Conservation (phyloP, 1,284 basidiomycete species). For the Boletus sp. region DNA sequence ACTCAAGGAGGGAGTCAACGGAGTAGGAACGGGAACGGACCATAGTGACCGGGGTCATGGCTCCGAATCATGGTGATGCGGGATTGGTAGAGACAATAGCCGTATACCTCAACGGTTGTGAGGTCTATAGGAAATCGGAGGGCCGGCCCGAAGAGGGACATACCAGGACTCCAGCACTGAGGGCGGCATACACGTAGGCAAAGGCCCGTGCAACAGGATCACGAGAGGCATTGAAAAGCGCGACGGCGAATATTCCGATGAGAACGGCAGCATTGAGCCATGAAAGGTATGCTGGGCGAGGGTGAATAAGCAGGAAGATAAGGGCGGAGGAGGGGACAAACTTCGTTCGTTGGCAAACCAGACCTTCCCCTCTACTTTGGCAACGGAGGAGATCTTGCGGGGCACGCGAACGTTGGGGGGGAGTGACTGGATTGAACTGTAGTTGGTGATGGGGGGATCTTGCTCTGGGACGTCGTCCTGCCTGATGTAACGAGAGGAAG, state of each 20-base stretch:
- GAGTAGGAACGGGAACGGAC: conserved; percentile 42
- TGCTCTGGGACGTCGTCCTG: conserved; percentile 64
- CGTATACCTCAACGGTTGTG: conserved; percentile 61
- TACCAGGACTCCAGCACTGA: conserved; percentile 68
- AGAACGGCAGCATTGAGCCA: conserved; percentile 87
- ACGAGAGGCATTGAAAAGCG: conserved; percentile 83
- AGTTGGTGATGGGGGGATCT: conserved; percentile 59
- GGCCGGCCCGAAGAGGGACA: conserved; percentile 14
- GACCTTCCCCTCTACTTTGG: conserved; percentile 95
- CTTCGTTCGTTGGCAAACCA: conserved; percentile 99
- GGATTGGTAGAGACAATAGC: conserved; percentile 83
- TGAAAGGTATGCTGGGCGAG: conserved; percentile 81
- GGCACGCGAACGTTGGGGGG: conserved; percentile 65
- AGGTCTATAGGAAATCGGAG: background rate
- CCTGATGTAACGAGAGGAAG: conserved; percentile 60
- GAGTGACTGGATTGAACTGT: conserved; percentile 61
- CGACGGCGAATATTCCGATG: conserved; percentile 82
- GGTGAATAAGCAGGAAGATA: conserved; percentile 4
- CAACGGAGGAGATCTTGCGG: conserved; percentile 85
- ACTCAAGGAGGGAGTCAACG: background rate
- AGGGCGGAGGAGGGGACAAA: conserved; percentile 33
- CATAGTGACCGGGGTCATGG: conserved; percentile 89
- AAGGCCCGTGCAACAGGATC: conserved; percentile 75
- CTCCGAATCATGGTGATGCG: conserved; percentile 89
- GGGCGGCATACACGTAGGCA: conserved; percentile 80